phyloP scores from a whole-genome alignment of 2,329 filamentous ascomycete species.

The Lecanicillium sp. region DNA sequence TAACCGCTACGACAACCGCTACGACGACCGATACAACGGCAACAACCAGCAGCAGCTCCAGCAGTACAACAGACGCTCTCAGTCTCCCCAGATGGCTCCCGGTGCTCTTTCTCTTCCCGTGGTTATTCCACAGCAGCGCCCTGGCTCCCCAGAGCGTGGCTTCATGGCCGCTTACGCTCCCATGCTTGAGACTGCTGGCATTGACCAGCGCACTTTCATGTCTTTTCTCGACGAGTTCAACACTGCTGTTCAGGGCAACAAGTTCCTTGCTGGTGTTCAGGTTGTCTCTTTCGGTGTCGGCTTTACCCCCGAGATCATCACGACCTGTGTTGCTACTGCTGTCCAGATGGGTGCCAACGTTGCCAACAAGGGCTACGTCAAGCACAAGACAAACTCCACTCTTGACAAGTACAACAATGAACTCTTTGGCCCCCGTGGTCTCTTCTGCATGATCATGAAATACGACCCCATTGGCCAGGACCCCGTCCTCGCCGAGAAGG shows the following conservation, averaged over 20 bases:
- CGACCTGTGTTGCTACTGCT: constrained; percentile 12
- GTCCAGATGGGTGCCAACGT: constrained; percentile 13
- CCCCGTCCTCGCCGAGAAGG: constrained; percentile 2
- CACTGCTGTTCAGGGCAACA: constrained; percentile 15
- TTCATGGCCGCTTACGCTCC: constrained; percentile 15
- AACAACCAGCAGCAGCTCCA: constrained; percentile 9
- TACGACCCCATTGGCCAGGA: constrained; percentile 14
- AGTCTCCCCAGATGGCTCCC: constrained; percentile 11
- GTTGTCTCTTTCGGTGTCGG: constrained; percentile 15
- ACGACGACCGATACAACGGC: neutral
- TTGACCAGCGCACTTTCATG: constrained; percentile 14
- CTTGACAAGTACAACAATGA: constrained; percentile 15
- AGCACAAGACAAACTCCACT: constrained; percentile 14
- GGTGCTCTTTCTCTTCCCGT: constrained; percentile 13
- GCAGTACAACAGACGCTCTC: constrained; percentile 8
- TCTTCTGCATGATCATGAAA: constrained; percentile 16
- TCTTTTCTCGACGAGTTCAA: constrained; percentile 13
- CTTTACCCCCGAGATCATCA: constrained; percentile 15
- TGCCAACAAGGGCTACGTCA: constrained; percentile 14
- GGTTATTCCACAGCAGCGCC: constrained; percentile 15
- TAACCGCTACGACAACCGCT: constrained; percentile 5
- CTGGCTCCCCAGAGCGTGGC: constrained; percentile 13
- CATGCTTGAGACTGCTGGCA: constrained; percentile 10
- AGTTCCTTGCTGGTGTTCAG: constrained; percentile 13
- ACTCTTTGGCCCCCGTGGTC: constrained; percentile 13